Percentiles rank a stretch among this genome's conserved stretches.
These are phyloP conservation scores for Pseudopyricularia cyperi DNA, from an alignment of 2,329 filamentous ascomycete genomes.

Conservation along the genomic window DNA sequence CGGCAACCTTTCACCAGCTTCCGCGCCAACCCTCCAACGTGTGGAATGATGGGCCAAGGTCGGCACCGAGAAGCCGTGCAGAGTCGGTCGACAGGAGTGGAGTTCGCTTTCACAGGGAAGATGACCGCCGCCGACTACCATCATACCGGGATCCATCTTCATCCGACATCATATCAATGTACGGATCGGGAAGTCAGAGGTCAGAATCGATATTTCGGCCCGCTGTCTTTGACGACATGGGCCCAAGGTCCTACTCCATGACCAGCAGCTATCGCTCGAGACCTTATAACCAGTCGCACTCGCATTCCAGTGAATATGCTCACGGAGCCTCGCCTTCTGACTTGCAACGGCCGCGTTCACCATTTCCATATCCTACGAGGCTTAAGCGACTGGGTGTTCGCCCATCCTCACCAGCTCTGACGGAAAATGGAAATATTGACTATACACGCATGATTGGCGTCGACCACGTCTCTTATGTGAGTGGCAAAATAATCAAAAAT, in stretches of 20 bases:
- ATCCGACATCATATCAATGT: conserved; percentile 44
- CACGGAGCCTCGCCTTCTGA: conserved; percentile 4
- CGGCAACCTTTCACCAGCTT: conserved; percentile 16
- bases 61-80: conserved; percentile 8
- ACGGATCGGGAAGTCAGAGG: conserved; percentile 35
- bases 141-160: conserved; percentile 34
- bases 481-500: conserved; percentile 7
- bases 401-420: conserved; percentile 34
- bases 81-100: not conserved
- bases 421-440: conserved; percentile 32
- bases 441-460: conserved; percentile 37
- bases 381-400: conserved; percentile 39
- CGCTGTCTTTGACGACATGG: conserved; percentile 26
- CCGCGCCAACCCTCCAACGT: conserved; percentile 15
- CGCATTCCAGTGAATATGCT: not conserved
- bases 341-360: conserved; percentile 41
- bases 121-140: conserved; percentile 30
- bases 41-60: conserved; percentile 13
- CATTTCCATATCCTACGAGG: conserved; percentile 45
- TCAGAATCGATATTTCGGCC: conserved; percentile 28
- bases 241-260: conserved; percentile 40
- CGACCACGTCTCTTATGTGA: conserved; percentile 32
- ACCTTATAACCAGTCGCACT: conserved; percentile 11
- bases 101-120: conserved; percentile 10
- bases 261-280: conserved; percentile 33